Evolutionary conservation across 306 rosid species (phyloP).

Genomic region (Neltuma alba): DNA sequence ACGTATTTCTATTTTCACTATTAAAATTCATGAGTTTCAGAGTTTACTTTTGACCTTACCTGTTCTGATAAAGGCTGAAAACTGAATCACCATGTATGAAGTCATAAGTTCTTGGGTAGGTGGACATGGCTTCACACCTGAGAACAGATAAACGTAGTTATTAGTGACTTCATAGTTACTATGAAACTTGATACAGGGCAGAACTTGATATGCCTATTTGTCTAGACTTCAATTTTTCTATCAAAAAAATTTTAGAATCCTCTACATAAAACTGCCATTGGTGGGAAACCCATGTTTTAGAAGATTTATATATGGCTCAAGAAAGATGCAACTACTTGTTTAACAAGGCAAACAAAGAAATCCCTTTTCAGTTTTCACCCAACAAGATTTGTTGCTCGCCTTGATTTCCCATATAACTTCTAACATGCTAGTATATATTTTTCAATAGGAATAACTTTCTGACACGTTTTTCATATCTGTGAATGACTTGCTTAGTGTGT

Average conservation of each 20-base stretch:
- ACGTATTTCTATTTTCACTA: conserved; percentile 3
- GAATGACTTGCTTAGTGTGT: no score
- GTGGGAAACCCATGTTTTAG: background rate
- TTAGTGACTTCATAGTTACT: conserved; percentile 22
- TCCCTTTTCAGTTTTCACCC: no score
- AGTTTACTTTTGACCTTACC: conserved; percentile 49
- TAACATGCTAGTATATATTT: no score
- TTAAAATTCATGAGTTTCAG: background rate
- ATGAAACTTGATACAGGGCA: conserved; percentile 12
- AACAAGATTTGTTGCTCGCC: no score
- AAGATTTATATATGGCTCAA: background rate
- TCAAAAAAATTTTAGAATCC: background rate
- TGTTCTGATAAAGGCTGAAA: conserved; percentile 46
- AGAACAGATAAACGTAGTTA: conserved; percentile 28
- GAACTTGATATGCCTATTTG: background rate
- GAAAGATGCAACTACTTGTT: background rate
- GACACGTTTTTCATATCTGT: no score
- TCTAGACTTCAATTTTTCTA: background rate
- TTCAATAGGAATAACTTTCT: no score
- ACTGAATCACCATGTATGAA: conserved; percentile 84
- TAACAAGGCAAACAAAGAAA: no score
- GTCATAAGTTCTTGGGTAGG: conserved; percentile 93
- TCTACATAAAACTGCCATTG: conserved; percentile 4
- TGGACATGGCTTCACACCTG: conserved; percentile 99
- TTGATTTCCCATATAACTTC: no score